Conservation (phyloP, 2,329 filamentous ascomycete species). For the Venturia asperata region DNA sequence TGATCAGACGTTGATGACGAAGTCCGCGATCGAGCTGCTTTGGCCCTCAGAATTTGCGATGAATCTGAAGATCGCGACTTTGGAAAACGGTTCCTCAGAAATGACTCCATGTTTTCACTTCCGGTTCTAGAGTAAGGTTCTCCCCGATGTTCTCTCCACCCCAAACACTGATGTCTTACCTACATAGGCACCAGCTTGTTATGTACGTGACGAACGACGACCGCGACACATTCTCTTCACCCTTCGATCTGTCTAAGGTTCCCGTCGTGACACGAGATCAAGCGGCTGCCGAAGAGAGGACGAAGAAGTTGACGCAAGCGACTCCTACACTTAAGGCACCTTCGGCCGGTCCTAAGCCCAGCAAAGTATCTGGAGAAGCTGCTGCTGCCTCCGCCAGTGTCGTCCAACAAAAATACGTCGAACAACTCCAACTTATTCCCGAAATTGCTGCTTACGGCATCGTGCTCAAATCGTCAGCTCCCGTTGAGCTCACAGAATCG, state of each 20-base stretch:
- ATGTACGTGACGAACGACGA: constrained; percentile 95
- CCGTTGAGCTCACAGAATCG: constrained; percentile 87
- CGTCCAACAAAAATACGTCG: constrained; percentile 78
- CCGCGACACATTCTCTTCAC: constrained; percentile 71
- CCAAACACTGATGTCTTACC: constrained; percentile 33
- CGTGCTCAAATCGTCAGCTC: constrained; percentile 81
- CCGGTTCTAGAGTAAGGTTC: constrained; percentile 46
- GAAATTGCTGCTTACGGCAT: constrained; percentile 85
- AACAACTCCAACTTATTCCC: constrained; percentile 80
- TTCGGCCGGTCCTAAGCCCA: constrained; percentile 69
- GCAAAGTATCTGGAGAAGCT: constrained; percentile 61
- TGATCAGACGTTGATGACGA: constrained; percentile 80
- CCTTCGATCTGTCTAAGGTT: constrained; percentile 87
- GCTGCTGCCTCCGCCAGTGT: constrained; percentile 69
- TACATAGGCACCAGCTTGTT: constrained; percentile 68
- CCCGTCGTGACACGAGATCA: constrained; percentile 93
- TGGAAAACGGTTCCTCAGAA: constrained; percentile 84
- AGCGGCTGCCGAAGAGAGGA: constrained; percentile 90
- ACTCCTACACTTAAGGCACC: constrained; percentile 92
- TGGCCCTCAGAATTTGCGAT: constrained; percentile 61
- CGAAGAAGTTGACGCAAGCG: constrained; percentile 91
- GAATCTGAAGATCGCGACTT: constrained; percentile 87
- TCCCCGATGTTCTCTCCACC: not conserved
- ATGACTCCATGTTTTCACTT: constrained; percentile 92
- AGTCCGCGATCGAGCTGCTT: constrained; percentile 86